Evolutionary conservation across 495 filamentous ascomycete genomes (phyloP).

Genomic region (Penicillium samsonianum): DNA sequence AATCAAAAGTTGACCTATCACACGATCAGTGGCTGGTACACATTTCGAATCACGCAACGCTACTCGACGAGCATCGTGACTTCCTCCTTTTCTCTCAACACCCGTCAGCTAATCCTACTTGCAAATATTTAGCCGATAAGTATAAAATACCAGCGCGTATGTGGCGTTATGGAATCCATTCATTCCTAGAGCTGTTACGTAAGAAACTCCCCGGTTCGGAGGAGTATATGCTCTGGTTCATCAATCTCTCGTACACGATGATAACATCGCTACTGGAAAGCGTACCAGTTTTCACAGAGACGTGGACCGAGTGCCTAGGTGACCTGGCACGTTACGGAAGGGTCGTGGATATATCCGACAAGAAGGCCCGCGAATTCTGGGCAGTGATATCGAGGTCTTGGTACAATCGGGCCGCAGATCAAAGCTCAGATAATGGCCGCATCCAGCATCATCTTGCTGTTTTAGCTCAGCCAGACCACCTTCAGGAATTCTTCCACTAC

Average conservation of each 20-base stretch:
- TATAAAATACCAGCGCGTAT: conserved; percentile 81
- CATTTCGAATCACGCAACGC: no score
- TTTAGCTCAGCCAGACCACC: conserved; percentile 68
- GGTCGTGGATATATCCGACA: conserved; percentile 74
- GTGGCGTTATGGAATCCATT: conserved; percentile 82
- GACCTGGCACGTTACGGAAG: conserved; percentile 71
- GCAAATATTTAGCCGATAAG: conserved; percentile 61
- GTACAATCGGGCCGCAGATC: conserved; percentile 79
- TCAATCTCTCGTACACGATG: conserved; percentile 79
- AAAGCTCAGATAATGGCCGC: conserved; percentile 66
- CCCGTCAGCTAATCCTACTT: conserved; percentile 59
- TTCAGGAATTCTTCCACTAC: conserved; percentile 79
- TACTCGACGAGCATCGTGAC: conserved; percentile 77
- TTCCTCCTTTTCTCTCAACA: conserved; percentile 80
- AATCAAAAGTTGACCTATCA: no score
- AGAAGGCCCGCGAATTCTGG: conserved; percentile 75
- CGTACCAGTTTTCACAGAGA: conserved; percentile 73
- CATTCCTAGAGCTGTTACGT: conserved; percentile 73
- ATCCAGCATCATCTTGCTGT: conserved; percentile 86
- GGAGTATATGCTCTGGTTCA: conserved; percentile 80
- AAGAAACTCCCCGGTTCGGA: conserved; percentile 65
- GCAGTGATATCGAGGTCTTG: conserved; percentile 72
- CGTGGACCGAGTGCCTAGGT: conserved; percentile 88
- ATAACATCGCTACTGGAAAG: conserved; percentile 77
- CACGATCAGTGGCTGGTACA: no score